Evolutionary conservation across 345 rosid genomes (phyloP).

Genomic region (Crucihimalaya himalaica): DNA sequence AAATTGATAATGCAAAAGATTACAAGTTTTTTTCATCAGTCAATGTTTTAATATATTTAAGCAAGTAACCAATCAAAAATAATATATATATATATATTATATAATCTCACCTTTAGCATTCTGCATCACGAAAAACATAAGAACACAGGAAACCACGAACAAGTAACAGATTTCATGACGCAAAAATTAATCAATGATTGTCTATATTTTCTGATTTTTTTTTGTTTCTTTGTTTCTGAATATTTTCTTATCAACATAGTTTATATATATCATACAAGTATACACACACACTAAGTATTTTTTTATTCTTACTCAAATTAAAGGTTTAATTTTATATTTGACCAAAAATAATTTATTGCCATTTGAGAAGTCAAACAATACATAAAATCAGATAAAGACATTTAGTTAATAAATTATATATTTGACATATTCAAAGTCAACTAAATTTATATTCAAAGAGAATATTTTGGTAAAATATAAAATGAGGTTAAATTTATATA

Average conservation of each 20-base stretch:
- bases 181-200: no score
- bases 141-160: neutral
- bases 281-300: neutral
- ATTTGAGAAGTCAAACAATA: neutral
- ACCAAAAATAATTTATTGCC: neutral
- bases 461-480: no score
- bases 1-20: neutral
- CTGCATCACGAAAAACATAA: no score
- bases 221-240: neutral
- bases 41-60: neutral
- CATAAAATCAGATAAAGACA: no score
- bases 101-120: neutral
- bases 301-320: neutral
- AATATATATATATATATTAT: no score
- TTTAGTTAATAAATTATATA: no score
- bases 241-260: neutral
- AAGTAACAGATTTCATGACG: neutral
- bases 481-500: no score
- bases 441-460: no score
- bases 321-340: neutral
- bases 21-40: neutral
- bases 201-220: no score
- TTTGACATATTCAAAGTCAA: no score
- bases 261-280: neutral
- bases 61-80: no score